These are phyloP conservation scores for Debaryomyces subglobosus DNA, from an alignment of 1,139 yeast genomes.

Conservation along the genomic window DNA sequence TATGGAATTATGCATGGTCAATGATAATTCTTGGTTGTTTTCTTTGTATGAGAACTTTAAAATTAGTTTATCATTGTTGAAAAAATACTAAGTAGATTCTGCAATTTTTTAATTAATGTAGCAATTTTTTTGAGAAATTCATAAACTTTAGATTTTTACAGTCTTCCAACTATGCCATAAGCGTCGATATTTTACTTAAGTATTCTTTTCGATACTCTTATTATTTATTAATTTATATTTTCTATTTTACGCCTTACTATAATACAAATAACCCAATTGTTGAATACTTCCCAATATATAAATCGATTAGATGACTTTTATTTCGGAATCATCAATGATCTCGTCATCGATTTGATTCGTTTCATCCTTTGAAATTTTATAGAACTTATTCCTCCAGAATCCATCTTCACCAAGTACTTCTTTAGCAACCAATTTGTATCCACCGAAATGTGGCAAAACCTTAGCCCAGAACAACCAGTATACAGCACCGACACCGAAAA, in stretches of 20 bases:
- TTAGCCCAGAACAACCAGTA: slow-evolving; percentile 75
- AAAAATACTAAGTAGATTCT: not conserved
- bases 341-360: slow-evolving; percentile 10
- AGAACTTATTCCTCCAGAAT: slow-evolving; percentile 70
- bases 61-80: no score
- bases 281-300: not conserved
- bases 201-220: not conserved
- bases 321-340: slow-evolving; percentile 42
- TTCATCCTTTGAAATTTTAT: slow-evolving; percentile 39
- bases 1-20: no score
- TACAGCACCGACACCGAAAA: slow-evolving; percentile 68
- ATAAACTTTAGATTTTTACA: not conserved
- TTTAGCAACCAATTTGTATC: slow-evolving; percentile 59
- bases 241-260: not conserved
- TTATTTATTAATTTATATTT: not conserved
- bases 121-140: not conserved
- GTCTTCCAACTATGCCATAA: not conserved
- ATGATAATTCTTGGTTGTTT: no score
- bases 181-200: not conserved
- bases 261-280: slow-evolving; percentile 1
- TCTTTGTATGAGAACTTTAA: no score
- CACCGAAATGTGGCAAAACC: slow-evolving; percentile 59
- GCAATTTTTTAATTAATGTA: not conserved
- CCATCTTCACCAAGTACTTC: slow-evolving; percentile 72
- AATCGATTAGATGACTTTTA: slow-evolving; percentile 5